Evolutionary conservation across 1,284 basidiomycete species (phyloP), one percentile per base, ranked within the genome.

Genomic region (Coniophora puteana): DNA sequence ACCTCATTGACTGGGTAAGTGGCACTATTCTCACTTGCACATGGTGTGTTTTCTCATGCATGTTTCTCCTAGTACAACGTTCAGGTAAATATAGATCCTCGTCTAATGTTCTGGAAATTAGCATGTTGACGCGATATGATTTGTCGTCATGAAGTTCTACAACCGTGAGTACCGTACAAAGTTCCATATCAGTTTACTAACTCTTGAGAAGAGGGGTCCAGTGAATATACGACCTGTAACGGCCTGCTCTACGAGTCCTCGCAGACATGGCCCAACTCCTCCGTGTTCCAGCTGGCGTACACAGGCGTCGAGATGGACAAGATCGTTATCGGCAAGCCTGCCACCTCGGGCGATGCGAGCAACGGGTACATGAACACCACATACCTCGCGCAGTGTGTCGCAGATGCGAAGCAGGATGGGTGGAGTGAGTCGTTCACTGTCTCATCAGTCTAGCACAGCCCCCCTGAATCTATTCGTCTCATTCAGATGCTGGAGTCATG

Each of bases 171-270:
- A n/a, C n/a, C n/a, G n/a, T n/a, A 11, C 11, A 29, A 23, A 16
- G n/a, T 11, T 13, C 12, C 13, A 20, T 35, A 28, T 34, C 31
- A 23, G 13, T 26, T 34, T 45, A 16, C 37, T 32, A 35, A 40
- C 24, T 36, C 23, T n/a, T 29, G 17, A 36, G 45, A 55, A 80
- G 77, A 80, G 70, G 77, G 77, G 18, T 56, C 63, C 10, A 60
- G 55, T 30, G 76, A 78, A 55, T 81, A 81, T 59, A 78, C 74
- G 22, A 77, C 72, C 38, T 83, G 78, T 57, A 54, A 52, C 40
- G 63, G 63, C 28, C 71, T 83, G 34, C 68, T 83, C 37, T 76
- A 66, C 37, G 59, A 65, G 11, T 77, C 78, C 3, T 72, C 71
- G 18, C 63, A 57, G 49, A 62, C 63, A 14, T 82, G 69, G 68